Base-by-base conservation (phyloP, 768 basidiomycete species). In the Gymnopilus dilepis region DNA sequence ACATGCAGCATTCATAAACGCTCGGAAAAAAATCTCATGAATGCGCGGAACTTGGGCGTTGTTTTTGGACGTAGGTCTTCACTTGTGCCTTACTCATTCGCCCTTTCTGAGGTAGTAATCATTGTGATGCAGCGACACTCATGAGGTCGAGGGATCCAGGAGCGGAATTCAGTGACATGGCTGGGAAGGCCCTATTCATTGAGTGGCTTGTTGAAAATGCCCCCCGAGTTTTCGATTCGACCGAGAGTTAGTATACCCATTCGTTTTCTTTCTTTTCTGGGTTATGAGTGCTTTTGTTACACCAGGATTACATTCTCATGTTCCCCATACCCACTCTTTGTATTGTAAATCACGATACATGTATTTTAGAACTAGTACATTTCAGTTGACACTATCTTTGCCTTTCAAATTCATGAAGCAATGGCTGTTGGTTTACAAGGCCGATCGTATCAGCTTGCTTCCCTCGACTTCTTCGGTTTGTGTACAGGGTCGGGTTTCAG, bases 81-180 rank as follows among this genome's bases (percentile, higher is more conserved):
- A 47, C n/a, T n/a, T 24, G 21, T 42, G 48, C 21, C 31, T 59
- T 63, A 58, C 13, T 34, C 21, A 2, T 26, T 6, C 33, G 8
- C 19, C 28, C 31, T 28, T 43, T 38, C 11, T 42, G 19, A 15
- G 54, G 48, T 33, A 61, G 45, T 22, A 24, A 48, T 33, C n/a
- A 63, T 63, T 38, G 15, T 67, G 57, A 56, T 71, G 2, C 66
- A 99, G 96, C 97, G 11, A 99, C 97, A 0, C 81, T 99, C 19
- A 93, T 98, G 89, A 87, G 92, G 68, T 96, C 97, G 7, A 84
- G 86, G 33, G 91, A 96, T 72, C 88, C 91, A 3, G 82, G 84
- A 26, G 86, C 92, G 17, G 97, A 99, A 77, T 98, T 98, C 78
- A 91, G 88, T 69, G 97, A 99, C 74, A 99, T 99, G 93, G 96